Evolutionary conservation across 176 grass and related monocot genomes (phyloP).

Genomic region (Oryza coarctata): DNA sequence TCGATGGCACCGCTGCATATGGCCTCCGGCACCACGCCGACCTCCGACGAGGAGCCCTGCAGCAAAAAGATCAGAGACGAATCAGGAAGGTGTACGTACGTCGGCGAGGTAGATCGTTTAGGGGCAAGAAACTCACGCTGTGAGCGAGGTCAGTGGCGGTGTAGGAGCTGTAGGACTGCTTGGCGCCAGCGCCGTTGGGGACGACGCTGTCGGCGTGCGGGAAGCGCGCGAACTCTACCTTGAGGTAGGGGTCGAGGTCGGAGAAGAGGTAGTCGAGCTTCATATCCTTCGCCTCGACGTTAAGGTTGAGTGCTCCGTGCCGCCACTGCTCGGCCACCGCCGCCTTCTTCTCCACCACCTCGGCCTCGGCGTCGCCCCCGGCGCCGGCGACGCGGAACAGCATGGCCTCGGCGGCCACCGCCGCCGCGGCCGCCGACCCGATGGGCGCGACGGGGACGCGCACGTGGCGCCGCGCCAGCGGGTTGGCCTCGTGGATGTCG

Average conservation of each 20-base stretch:
- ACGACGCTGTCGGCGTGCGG: slow-evolving; percentile 71
- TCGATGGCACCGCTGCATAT: slow-evolving; percentile 38
- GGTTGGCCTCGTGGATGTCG: slow-evolving; percentile 89
- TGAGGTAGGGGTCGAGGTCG: slow-evolving; percentile 67
- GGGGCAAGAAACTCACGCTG: slow-evolving; percentile 49
- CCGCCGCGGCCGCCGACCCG: slow-evolving; percentile 21
- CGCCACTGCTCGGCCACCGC: not conserved
- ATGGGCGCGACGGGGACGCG: slow-evolving; percentile 67
- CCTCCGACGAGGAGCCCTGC: slow-evolving; percentile 78
- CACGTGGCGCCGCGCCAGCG: slow-evolving; percentile 79
- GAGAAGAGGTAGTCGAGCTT: slow-evolving; percentile 60
- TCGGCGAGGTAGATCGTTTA: not conserved
- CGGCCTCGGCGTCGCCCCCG: not conserved
- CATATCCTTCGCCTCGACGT: slow-evolving; percentile 52
- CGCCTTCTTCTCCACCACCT: slow-evolving; percentile 29
- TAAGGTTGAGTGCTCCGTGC: slow-evolving; percentile 50
- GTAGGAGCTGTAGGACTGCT: slow-evolving; percentile 60
- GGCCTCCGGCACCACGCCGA: slow-evolving; percentile 79
- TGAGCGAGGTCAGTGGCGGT: slow-evolving; percentile 46
- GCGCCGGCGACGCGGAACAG: slow-evolving; percentile 31
- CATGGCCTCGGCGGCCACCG: slow-evolving; percentile 33
- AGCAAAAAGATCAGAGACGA: not conserved
- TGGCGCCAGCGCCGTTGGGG: slow-evolving; percentile 46
- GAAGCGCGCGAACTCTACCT: slow-evolving; percentile 55
- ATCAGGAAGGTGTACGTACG: not conserved